Percentiles rank a stretch among this genome's conserved stretches.
These are phyloP conservation scores for Physaria fendleri DNA, from an alignment of 345 rosid genomes.

Conservation along the genomic window DNA sequence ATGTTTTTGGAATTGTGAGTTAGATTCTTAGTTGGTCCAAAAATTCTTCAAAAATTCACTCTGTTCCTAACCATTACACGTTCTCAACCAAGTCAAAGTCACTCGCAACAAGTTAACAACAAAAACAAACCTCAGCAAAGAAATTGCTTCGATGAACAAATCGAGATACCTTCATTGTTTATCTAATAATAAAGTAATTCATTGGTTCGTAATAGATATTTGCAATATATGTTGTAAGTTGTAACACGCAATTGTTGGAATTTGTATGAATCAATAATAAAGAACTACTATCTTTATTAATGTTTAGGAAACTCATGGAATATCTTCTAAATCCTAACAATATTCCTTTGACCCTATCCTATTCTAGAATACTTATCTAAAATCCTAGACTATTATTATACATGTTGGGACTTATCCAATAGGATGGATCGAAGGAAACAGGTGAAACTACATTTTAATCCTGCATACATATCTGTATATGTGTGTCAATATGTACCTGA, in stretches of 20 bases:
- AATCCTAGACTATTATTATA: no score
- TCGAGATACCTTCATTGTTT: conserved; percentile 23
- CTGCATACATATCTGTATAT: not conserved
- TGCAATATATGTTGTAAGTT: no score
- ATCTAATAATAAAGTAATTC: no score
- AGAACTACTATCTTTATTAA: no score
- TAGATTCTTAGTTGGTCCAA: not conserved
- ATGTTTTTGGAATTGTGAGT: not conserved
- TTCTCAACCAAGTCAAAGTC: conserved; percentile 20
- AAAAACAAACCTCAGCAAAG: conserved; percentile 16
- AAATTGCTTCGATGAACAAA: conserved; percentile 28
- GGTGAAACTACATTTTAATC: conserved; percentile 32
- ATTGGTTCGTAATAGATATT: no score
- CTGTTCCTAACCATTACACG: conserved; percentile 27
- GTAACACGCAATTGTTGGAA: no score
- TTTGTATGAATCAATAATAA: no score
- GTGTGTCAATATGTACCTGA: not conserved
- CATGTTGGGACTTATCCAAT: no score
- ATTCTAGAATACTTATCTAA: no score
- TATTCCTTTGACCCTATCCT: no score
- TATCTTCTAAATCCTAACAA: no score
- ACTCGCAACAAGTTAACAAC: conserved; percentile 23
- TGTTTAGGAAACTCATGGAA: no score
- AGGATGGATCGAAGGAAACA: conserved; percentile 99
- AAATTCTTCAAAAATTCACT: conserved; percentile 5